Evolutionary conservation across 352 stramenopile genomes (phyloP), one percentile per base, ranked within the genome.

Genomic region (Globisporangium sylvaticum): DNA sequence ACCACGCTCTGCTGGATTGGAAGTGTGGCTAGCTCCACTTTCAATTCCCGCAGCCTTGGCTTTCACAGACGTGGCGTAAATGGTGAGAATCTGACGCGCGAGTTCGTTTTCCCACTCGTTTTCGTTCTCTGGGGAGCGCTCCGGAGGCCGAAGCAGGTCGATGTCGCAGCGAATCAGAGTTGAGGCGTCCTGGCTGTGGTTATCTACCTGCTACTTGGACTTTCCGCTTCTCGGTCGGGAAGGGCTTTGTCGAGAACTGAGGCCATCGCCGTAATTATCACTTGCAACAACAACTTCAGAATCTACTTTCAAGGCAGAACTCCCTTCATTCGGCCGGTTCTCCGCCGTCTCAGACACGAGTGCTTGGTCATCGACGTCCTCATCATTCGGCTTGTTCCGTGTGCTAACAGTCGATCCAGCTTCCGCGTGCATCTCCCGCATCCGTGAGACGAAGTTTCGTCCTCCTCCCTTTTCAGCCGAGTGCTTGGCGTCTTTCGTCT

Each of bases 91-190:
- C 61, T 97, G 89, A 5, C 88, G 85, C 2, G 91, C 91, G 22
- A 97, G 75, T 64, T 96, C 87, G 61, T 97, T 97, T 66, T 97
- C 91, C 91, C 91, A 97, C 62, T 89, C 80, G n/a, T 83, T 74
- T 29, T 90, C 82, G 22, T 89, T 89, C 37, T 85, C 76, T 39
- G 80, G 82, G 24, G 72, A 64, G 66, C 79, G 73, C 20, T 75
- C 65, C 5, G 80, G 80, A 50, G 79, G 82, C 8, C 76, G 66
- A 2, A 92, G 73, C 12, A 92, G 70, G 4, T 89, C 83, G 8
- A 87, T 76, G 15, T 92, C 76, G 37, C 75, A 88, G 6, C 62
- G 46, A n/a, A 44, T 62, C 20, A 32, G 20, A 24, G 64, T n/a
- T 3, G 52, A 24, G 37, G 66, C 60, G 72, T 73, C 42, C 44